These are phyloP conservation scores for Scutellaria minor DNA, from an alignment of 257 asterid species.

Conservation along the genomic window DNA sequence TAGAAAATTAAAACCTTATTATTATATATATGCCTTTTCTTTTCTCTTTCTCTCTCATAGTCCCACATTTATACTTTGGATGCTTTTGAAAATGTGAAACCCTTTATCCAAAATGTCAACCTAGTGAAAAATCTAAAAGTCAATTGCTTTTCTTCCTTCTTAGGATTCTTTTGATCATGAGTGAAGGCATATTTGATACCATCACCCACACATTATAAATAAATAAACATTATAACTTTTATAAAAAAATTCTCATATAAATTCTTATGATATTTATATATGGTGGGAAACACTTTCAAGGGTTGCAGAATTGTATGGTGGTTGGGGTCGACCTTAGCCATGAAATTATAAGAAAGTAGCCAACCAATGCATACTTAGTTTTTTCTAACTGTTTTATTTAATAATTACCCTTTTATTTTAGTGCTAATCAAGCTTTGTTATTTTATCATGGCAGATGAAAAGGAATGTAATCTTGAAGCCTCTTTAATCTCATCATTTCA, in stretches of 20 bases:
- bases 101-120: conserved; percentile 62
- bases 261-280: background rate
- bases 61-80: conserved; percentile 42
- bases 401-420: conserved; percentile 29
- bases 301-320: conserved; percentile 47
- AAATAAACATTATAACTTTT: no score
- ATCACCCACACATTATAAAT: no score
- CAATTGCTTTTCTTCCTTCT: conserved; percentile 47
- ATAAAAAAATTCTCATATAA: no score
- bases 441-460: background rate
- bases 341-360: background rate
- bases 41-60: background rate
- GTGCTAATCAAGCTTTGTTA: conserved; percentile 40
- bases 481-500: conserved; percentile 31
- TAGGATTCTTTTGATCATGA: conserved; percentile 50
- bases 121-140: conserved; percentile 49
- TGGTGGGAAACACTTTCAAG: conserved; percentile 63
- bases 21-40: background rate
- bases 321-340: conserved; percentile 47
- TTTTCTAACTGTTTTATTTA: conserved; percentile 9
- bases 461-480: conserved; percentile 45
- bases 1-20: background rate
- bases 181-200: conserved; percentile 37
- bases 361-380: background rate
- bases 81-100: conserved; percentile 48